Percentiles rank a stretch among this genome's conserved stretches.
These are phyloP conservation scores for Luffa acutangula DNA, from an alignment of 306 rosid species.

Conservation along the genomic window DNA sequence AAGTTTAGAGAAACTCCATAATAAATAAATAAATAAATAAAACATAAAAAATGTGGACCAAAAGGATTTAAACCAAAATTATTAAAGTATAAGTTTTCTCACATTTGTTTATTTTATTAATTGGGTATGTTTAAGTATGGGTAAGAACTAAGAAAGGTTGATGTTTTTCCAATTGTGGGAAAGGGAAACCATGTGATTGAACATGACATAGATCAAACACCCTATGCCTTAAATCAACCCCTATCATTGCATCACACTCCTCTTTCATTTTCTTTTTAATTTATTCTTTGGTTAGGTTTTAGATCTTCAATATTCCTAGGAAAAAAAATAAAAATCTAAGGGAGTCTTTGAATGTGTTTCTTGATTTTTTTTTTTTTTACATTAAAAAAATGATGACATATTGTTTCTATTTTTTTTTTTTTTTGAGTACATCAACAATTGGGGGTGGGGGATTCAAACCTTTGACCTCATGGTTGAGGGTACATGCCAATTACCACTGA, in stretches of 20 bases:
- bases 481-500: too few relatives aligned
- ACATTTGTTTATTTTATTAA: neutral
- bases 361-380: neutral
- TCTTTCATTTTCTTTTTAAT: constrained; percentile 13
- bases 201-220: constrained; percentile 18
- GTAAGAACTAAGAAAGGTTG: constrained; percentile 12
- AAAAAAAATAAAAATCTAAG: neutral
- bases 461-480: too few relatives aligned
- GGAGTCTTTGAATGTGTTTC: neutral
- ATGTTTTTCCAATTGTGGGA: constrained; percentile 18
- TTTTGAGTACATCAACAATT: too few relatives aligned
- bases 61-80: neutral
- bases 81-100: neutral
- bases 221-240: constrained; percentile 12
- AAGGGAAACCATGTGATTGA: constrained; percentile 35
- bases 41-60: neutral
- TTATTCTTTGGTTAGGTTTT: neutral
- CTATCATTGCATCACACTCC: constrained; percentile 23
- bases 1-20: too few relatives aligned
- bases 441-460: too few relatives aligned
- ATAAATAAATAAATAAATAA: too few relatives aligned
- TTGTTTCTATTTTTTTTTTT: neutral
- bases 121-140: constrained; percentile 14
- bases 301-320: neutral
- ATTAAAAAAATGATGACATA: too few relatives aligned